Conservation (phyloP, 305 asterid species). For the Solanum chacoense region DNA sequence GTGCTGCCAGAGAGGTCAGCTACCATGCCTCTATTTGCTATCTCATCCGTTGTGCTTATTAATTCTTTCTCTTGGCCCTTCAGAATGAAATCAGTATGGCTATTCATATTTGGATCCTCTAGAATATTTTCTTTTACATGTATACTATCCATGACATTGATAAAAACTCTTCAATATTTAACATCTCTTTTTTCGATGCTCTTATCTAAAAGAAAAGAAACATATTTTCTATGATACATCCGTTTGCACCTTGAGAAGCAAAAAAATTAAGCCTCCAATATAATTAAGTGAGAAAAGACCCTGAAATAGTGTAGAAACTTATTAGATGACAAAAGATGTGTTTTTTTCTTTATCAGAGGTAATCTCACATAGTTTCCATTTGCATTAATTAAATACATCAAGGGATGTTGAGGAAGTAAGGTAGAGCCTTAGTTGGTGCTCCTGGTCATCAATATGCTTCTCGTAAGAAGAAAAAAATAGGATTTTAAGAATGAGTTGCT, state of each 20-base stretch:
- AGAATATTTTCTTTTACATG: not conserved
- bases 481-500: not conserved
- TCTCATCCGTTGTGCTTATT: constrained; percentile 1
- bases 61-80: constrained; percentile 1
- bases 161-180: not conserved
- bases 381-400: not conserved
- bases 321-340: not conserved
- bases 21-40: constrained; percentile 1
- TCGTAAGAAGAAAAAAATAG: not conserved
- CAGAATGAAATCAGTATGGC: not conserved
- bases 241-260: not conserved
- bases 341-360: not conserved
- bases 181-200: not conserved
- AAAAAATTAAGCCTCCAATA: not conserved
- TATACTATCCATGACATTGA: not conserved
- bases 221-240: not conserved
- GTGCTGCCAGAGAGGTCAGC: constrained; percentile 68
- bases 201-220: not conserved
- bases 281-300: not conserved
- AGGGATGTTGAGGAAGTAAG: not conserved
- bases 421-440: not conserved
- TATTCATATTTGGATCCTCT: not conserved
- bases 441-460: not conserved
- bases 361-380: not conserved
- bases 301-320: not conserved